These are phyloP conservation scores for Bipolaris zeicola DNA, from an alignment of 2,329 filamentous ascomycete genomes.

Conservation along the genomic window DNA sequence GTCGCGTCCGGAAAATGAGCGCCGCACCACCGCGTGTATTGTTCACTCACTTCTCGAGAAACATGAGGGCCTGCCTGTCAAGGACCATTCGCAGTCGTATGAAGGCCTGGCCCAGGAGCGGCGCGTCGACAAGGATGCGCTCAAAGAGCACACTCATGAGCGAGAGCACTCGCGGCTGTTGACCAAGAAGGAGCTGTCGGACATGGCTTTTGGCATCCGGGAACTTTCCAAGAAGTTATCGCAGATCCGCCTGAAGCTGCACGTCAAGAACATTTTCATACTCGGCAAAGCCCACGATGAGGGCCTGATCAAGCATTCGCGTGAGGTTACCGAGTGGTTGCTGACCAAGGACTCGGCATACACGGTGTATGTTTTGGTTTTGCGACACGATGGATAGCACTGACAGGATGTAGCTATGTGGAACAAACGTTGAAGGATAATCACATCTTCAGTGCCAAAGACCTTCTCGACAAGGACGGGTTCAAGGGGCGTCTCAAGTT, in stretches of 20 bases:
- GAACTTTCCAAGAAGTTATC: constrained; percentile 86
- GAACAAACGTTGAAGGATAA: constrained; percentile 76
- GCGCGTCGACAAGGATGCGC: constrained; percentile 52
- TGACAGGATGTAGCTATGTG: constrained; percentile 59
- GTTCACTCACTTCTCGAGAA: constrained; percentile 64
- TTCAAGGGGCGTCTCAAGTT: constrained; percentile 69
- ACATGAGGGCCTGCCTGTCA: constrained; percentile 42
- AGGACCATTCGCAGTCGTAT: constrained; percentile 35
- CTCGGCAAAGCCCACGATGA: constrained; percentile 92
- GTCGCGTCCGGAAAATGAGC: constrained; percentile 44
- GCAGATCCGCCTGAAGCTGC: constrained; percentile 80
- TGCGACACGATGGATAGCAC: background rate
- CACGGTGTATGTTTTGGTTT: constrained; percentile 64
- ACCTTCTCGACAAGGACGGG: constrained; percentile 67
- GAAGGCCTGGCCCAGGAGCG: constrained; percentile 44
- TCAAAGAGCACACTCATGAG: constrained; percentile 39
- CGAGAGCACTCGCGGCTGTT: constrained; percentile 71
- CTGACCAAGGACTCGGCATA: constrained; percentile 74
- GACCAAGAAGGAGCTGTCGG: constrained; percentile 91
- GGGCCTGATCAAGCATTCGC: constrained; percentile 75
- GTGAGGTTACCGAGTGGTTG: constrained; percentile 80
- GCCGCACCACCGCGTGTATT: constrained; percentile 61
- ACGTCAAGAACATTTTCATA: constrained; percentile 82
- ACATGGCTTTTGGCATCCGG: constrained; percentile 96
- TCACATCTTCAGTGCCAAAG: constrained; percentile 73